Evolutionary conservation across 1,284 basidiomycete species (phyloP).

Genomic region (Ganoderma boninense): DNA sequence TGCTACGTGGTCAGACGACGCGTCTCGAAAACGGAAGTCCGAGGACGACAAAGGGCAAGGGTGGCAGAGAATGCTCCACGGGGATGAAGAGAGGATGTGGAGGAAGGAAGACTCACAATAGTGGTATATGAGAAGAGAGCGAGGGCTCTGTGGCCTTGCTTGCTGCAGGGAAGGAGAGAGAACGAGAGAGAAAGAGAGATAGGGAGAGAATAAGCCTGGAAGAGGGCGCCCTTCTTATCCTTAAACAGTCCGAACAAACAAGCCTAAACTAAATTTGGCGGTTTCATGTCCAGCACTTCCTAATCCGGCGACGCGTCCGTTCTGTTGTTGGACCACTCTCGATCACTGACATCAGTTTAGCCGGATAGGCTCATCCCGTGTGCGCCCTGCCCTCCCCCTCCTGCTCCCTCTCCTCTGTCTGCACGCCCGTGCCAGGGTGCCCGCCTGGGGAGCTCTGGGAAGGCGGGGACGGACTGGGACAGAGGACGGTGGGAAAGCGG

Average conservation of each 20-base stretch:
- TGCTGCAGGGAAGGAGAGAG: conserved; percentile 39
- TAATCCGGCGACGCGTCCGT: conserved; percentile 35
- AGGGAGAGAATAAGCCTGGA: conserved; percentile 42
- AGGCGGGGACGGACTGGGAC: conserved; percentile 23
- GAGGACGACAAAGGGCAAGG: conserved; percentile 23
- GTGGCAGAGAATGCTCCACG: conserved; percentile 17
- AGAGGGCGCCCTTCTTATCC: conserved; percentile 56
- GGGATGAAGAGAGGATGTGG: conserved; percentile 33
- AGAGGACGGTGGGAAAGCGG: conserved; percentile 33
- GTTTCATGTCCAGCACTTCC: conserved; percentile 34
- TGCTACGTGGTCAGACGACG: conserved; percentile 35
- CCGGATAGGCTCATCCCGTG: conserved; percentile 23
- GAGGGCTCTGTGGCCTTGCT: conserved; percentile 38
- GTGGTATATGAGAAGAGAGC: conserved; percentile 42
- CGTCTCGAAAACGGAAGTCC: conserved; percentile 20
- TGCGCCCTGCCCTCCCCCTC: conserved; percentile 3
- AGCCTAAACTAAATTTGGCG: conserved; percentile 45
- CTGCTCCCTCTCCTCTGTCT: neutral
- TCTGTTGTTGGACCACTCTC: conserved; percentile 21
- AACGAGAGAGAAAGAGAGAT: conserved; percentile 44
- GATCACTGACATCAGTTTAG: conserved; percentile 29
- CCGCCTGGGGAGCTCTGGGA: neutral
- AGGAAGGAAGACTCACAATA: conserved; percentile 36
- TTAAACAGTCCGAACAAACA: conserved; percentile 58
- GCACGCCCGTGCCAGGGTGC: neutral